phyloP scores from a whole-genome alignment of 1,139 yeast species.

The Suhomyces chickasaworum region DNA sequence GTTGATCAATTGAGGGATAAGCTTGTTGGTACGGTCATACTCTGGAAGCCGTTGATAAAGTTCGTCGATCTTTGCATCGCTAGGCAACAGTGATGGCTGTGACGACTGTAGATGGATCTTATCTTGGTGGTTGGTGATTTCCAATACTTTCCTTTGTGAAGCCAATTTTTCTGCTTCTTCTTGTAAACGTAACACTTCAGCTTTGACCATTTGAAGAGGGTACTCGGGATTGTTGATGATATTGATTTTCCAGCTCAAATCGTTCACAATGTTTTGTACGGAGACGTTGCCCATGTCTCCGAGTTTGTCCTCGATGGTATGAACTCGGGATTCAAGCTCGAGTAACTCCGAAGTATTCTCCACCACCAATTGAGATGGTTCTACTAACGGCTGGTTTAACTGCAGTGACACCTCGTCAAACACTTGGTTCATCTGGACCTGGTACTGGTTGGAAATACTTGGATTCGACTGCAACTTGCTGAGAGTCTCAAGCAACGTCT shows the following conservation, averaged over 20 bases:
- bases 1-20: slow-evolving; percentile 43
- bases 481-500: neutral
- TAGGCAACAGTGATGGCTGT: too few species aligned
- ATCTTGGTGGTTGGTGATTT: slow-evolving; percentile 17
- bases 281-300: slow-evolving; percentile 23
- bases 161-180: slow-evolving; percentile 23
- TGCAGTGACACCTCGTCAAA: neutral
- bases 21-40: slow-evolving; percentile 34
- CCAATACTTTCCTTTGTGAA: slow-evolving; percentile 20
- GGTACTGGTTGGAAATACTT: neutral
- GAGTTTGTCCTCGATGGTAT: slow-evolving; percentile 24
- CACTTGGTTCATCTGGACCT: neutral
- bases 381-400: slow-evolving; percentile 8
- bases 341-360: slow-evolving; percentile 16
- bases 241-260: slow-evolving; percentile 39
- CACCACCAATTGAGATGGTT: neutral
- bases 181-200: slow-evolving; percentile 20
- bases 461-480: neutral
- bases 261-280: slow-evolving; percentile 31
- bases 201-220: slow-evolving; percentile 26
- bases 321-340: slow-evolving; percentile 28
- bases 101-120: neutral
- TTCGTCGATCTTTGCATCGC: slow-evolving; percentile 36
- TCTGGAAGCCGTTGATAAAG: slow-evolving; percentile 40
- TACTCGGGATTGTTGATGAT: slow-evolving; percentile 42